These are phyloP conservation scores for Podaxis carcinomalis DNA, from an alignment of 768 basidiomycete genomes.

Conservation along the genomic window DNA sequence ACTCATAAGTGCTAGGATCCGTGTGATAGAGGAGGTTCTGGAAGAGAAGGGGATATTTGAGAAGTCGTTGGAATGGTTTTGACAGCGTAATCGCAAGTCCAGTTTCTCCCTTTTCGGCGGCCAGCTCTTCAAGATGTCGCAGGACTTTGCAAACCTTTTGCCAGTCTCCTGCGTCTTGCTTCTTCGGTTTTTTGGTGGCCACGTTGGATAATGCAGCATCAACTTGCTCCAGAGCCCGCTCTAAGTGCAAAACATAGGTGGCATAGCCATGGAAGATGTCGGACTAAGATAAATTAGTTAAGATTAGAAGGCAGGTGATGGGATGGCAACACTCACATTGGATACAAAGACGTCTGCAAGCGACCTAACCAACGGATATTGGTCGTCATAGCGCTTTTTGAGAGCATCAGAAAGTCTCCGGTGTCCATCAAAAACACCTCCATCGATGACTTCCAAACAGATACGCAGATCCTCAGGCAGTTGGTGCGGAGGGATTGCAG, in stretches of 20 bases:
- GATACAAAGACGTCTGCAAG: slow-evolving; percentile 95
- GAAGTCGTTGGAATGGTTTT: slow-evolving; percentile 94
- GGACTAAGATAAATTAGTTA: slow-evolving; percentile 44
- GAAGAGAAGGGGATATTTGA: slow-evolving; percentile 96
- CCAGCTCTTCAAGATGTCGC: slow-evolving; percentile 73
- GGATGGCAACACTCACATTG: slow-evolving; percentile 55
- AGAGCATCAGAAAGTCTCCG: slow-evolving; percentile 79
- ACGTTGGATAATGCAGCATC: slow-evolving; percentile 71
- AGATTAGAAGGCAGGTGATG: background rate
- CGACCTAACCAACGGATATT: slow-evolving; percentile 89
- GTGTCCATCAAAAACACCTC: slow-evolving; percentile 88
- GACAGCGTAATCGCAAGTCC: slow-evolving; percentile 93
- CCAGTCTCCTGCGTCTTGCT: slow-evolving; percentile 78
- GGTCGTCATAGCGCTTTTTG: slow-evolving; percentile 89
- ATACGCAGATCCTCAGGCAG: slow-evolving; percentile 84
- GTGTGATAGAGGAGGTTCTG: slow-evolving; percentile 97
- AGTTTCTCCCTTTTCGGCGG: slow-evolving; percentile 86
- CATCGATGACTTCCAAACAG: slow-evolving; percentile 84
- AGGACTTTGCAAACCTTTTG: slow-evolving; percentile 70
- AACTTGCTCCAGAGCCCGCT: slow-evolving; percentile 83
- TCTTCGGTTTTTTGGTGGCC: slow-evolving; percentile 72
- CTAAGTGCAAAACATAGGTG: slow-evolving; percentile 90
- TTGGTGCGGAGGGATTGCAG: slow-evolving; percentile 65
- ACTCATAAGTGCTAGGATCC: slow-evolving; percentile 95
- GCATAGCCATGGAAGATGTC: slow-evolving; percentile 94